Conservation (phyloP, 2,329 filamentous ascomycete species). For the Fusarium protoensiforme region DNA sequence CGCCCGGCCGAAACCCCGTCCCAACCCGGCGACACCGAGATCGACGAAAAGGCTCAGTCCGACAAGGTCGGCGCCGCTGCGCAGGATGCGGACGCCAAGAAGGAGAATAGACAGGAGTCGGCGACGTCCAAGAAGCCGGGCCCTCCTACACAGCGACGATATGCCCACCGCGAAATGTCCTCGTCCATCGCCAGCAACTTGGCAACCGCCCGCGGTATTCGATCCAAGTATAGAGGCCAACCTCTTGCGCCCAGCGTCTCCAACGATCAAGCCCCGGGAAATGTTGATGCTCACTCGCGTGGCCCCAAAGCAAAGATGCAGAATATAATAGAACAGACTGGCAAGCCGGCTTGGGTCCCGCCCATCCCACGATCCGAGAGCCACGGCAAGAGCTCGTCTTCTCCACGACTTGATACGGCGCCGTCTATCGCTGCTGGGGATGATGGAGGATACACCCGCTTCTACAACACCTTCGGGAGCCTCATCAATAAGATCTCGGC, state of each 20-base stretch:
- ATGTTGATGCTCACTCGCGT: conserved; percentile 68
- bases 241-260: conserved; percentile 79
- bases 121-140: conserved; percentile 44
- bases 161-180: conserved; percentile 74
- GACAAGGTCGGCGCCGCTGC: conserved; percentile 36
- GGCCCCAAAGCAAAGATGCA: conserved; percentile 65
- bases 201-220: conserved; percentile 85
- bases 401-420: conserved; percentile 41
- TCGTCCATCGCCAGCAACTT: conserved; percentile 91
- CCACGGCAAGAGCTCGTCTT: conserved; percentile 38
- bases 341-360: conserved; percentile 65
- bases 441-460: conserved; percentile 88
- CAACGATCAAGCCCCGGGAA: conserved; percentile 78
- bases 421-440: conserved; percentile 40
- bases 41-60: conserved; percentile 43
- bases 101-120: conserved; percentile 31
- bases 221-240: conserved; percentile 71
- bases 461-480: conserved; percentile 91
- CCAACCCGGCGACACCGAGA: conserved; percentile 45
- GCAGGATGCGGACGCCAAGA: conserved; percentile 38
- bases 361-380: conserved; percentile 48
- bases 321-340: conserved; percentile 64
- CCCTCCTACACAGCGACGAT: conserved; percentile 57
- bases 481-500: conserved; percentile 91
- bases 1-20: conserved; percentile 64